Evolutionary conservation across 306 rosid species (phyloP).

Genomic region (Vigna mungo): DNA sequence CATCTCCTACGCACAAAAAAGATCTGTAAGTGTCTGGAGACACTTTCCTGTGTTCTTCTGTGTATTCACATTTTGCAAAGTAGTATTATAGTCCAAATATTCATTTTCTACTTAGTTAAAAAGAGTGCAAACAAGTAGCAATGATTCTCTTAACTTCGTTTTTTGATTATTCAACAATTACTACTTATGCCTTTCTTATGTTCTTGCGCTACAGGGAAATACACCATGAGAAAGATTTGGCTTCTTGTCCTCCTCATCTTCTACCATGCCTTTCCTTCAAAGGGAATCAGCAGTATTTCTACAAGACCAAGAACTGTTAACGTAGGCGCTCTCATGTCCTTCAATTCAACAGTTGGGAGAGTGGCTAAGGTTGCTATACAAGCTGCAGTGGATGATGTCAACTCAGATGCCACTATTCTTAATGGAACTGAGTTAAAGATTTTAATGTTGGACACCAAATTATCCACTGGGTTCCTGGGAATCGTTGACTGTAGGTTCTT

Average conservation of each 20-base stretch:
- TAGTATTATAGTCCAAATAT: no score
- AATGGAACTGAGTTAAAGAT: slow-evolving; percentile 54
- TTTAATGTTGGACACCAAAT: slow-evolving; percentile 49
- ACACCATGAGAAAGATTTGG: slow-evolving; percentile 48
- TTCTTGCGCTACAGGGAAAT: slow-evolving; percentile 17
- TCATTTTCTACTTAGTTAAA: no score
- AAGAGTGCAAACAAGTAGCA: not conserved
- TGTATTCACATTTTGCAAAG: no score
- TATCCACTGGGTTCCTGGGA: slow-evolving; percentile 60
- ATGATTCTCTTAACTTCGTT: not conserved
- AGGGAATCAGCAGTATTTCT: slow-evolving; percentile 21
- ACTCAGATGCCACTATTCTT: slow-evolving; percentile 48
- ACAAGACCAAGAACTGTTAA: slow-evolving; percentile 48
- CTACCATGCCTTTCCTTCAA: slow-evolving; percentile 22
- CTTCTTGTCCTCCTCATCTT: slow-evolving; percentile 47
- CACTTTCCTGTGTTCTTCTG: slow-evolving; percentile 3
- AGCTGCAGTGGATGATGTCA: slow-evolving; percentile 61
- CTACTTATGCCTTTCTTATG: not conserved
- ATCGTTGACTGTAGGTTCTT: slow-evolving; percentile 57
- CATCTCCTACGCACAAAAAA: not conserved
- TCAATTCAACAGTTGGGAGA: slow-evolving; percentile 57
- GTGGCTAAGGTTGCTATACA: slow-evolving; percentile 62
- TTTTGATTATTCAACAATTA: not conserved
- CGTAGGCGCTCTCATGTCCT: slow-evolving; percentile 58
- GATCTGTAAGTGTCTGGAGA: not conserved